Base-by-base conservation (phyloP, 176 grass and related monocot genomes). In the Aegilops speltoides region DNA sequence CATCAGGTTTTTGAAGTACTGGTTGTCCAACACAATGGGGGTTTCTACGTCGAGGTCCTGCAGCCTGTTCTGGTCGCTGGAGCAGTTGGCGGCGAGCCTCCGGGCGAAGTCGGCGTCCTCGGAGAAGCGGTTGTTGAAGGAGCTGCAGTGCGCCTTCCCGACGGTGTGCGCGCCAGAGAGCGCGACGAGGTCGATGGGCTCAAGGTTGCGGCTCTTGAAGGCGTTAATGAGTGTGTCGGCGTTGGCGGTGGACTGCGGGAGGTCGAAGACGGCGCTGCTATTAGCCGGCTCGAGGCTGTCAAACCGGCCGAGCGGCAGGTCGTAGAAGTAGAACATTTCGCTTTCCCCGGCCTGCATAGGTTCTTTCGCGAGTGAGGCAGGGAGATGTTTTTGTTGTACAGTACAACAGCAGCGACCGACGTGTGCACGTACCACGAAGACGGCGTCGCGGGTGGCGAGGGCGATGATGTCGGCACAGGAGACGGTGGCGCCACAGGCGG, bases 151-250 rank as follows among this genome's bases (percentile, higher is more conserved):
- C 25, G 93, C 84, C 43, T 75, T 79, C 16, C 93, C 96, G 78
- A 98, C 63, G 80, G 93, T 95, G 89, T 95, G 95, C 40, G 83
- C 93, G 2, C 95, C 93, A 10, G 95, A 98, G 15, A 98, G 93
- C 80, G 93, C 91, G 56, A 90, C 89, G 8, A 90, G 84, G 56
- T 90, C 89, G 23, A 75, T 75, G 23, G 72, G 41, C 72, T 74
- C 48, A 6, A 86, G 88, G 1, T 62, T 69, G 61, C 80, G 65
- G 62, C 1, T 52, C 10, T 25, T 8, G 61, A 90, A 90, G 16
- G 23, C 16, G 8, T 6, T 13, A 59, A 86, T 61, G 71, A 90
- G 83, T 3, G 9, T 2, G 5, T 14, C 10, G 20, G 78, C 83
- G 72, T 32, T 16, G 56, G n/a, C 37, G 78, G 0, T 16, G 36